Percentiles rank a stretch among this genome's conserved stretches.
These are phyloP conservation scores for Cordyceps tenuipes DNA, from an alignment of 2,329 filamentous ascomycete genomes.

Conservation along the genomic window DNA sequence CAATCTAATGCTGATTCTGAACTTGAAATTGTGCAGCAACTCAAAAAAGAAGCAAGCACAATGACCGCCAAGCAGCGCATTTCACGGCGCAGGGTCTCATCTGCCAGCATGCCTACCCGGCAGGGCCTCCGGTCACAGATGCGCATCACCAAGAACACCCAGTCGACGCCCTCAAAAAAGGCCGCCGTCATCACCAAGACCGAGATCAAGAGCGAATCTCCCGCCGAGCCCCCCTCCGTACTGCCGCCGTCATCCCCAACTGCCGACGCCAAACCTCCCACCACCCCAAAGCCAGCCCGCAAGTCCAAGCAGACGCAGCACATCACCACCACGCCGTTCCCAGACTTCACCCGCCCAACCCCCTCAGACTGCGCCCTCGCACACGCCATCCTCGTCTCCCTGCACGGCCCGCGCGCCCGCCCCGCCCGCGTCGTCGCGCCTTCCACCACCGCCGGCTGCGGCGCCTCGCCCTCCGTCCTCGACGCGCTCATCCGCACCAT, in stretches of 20 bases:
- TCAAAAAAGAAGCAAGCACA: background rate
- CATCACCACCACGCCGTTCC: slow-evolving; percentile 48
- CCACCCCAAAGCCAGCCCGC: background rate
- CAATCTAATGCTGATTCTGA: background rate
- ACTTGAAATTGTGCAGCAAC: too few species aligned
- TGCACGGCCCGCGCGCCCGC: slow-evolving; percentile 56
- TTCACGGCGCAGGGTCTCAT: background rate
- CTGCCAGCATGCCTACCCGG: background rate
- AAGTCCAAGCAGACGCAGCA: slow-evolving; percentile 3
- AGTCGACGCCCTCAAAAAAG: background rate
- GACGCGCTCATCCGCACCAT: slow-evolving; percentile 45
- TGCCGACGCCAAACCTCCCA: background rate
- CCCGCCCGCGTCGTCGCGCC: slow-evolving; percentile 56
- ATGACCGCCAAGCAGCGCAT: background rate
- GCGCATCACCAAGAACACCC: slow-evolving; percentile 9
- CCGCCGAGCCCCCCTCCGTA: background rate
- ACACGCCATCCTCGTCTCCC: slow-evolving; percentile 51
- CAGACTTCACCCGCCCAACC: slow-evolving; percentile 57
- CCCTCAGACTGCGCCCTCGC: slow-evolving; percentile 60
- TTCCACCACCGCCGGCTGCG: slow-evolving; percentile 54
- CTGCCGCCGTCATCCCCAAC: background rate
- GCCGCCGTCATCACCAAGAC: background rate
- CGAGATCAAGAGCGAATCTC: background rate
- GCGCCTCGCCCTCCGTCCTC: slow-evolving; percentile 40
- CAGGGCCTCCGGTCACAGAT: slow-evolving; percentile 9